Evolutionary conservation across 1,139 yeast species (phyloP).

Genomic region (Saccharomycopsis hybrid): DNA sequence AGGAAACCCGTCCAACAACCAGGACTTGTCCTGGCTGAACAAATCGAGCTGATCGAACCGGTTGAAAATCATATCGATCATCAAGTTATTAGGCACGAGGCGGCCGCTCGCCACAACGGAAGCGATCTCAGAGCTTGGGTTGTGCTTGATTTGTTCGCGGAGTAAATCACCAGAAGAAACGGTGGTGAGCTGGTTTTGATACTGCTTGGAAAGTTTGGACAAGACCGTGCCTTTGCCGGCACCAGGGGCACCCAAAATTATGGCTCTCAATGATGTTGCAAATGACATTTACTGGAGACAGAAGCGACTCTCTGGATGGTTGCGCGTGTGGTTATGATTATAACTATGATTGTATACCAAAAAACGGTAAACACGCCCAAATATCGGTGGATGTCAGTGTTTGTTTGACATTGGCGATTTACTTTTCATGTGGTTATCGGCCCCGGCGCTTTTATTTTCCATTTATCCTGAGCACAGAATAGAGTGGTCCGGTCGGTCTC

Average conservation of each 20-base stretch:
- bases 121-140: constrained; percentile 51
- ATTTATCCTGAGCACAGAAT: too few species aligned
- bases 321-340: too few species aligned
- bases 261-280: constrained; percentile 48
- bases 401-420: too few species aligned
- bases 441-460: too few species aligned
- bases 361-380: too few species aligned
- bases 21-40: constrained; percentile 43
- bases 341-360: too few species aligned
- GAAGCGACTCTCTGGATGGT: too few species aligned
- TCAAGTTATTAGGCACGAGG: constrained; percentile 65
- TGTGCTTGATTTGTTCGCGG: constrained; percentile 51
- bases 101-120: constrained; percentile 54
- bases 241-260: constrained; percentile 89
- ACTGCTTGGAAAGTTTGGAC: constrained; percentile 47
- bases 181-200: constrained; percentile 40
- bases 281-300: constrained; percentile 2
- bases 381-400: too few species aligned
- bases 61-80: constrained; percentile 51
- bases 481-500: too few species aligned
- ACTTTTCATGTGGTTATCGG: too few species aligned
- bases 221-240: constrained; percentile 93
- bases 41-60: constrained; percentile 43
- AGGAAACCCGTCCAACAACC: constrained; percentile 92
- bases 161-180: constrained; percentile 82